These are phyloP conservation scores for Arthrobotrys sphaeroides DNA, from an alignment of 2,329 filamentous ascomycete genomes.

Conservation along the genomic window DNA sequence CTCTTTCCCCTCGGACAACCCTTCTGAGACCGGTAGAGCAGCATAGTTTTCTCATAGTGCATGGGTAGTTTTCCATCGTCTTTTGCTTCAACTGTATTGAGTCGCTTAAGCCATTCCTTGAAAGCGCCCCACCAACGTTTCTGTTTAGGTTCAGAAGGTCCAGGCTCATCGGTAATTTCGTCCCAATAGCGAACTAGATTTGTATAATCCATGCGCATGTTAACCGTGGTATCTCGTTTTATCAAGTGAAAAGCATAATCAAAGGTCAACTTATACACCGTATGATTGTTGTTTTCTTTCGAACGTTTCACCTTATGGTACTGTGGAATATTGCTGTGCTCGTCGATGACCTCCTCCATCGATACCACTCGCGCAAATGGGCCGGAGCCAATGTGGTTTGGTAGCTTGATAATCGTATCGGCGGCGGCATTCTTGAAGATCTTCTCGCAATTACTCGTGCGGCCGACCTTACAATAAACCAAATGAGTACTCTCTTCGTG, in stretches of 20 bases:
- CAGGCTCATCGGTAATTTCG: constrained; percentile 56
- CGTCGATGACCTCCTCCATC: constrained; percentile 45
- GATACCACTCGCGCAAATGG: constrained; percentile 55
- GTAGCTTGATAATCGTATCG: constrained; percentile 55
- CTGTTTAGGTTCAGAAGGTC: not conserved
- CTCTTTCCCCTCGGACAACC: constrained; percentile 45
- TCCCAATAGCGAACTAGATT: constrained; percentile 62
- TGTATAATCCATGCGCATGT: constrained; percentile 62
- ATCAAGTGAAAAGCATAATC: constrained; percentile 62
- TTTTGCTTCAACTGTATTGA: not conserved
- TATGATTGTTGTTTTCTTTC: constrained; percentile 14
- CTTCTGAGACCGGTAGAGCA: not conserved
- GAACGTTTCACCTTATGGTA: constrained; percentile 28
- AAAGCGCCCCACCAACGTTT: constrained; percentile 5
- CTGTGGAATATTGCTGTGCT: constrained; percentile 29
- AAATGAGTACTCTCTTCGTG: constrained; percentile 57
- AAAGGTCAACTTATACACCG: constrained; percentile 60
- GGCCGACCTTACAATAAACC: constrained; percentile 59
- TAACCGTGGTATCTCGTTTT: constrained; percentile 59
- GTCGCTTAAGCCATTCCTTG: not conserved
- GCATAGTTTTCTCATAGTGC: constrained; percentile 54
- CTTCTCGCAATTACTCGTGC: constrained; percentile 53
- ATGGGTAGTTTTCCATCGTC: constrained; percentile 49
- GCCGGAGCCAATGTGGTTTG: constrained; percentile 54
- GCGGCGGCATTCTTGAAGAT: constrained; percentile 48